Percentiles rank a stretch among this genome's conserved stretches.
These are phyloP conservation scores for Cephalotrichum gorgonifer DNA, from an alignment of 2,329 filamentous ascomycete species.

Conservation along the genomic window DNA sequence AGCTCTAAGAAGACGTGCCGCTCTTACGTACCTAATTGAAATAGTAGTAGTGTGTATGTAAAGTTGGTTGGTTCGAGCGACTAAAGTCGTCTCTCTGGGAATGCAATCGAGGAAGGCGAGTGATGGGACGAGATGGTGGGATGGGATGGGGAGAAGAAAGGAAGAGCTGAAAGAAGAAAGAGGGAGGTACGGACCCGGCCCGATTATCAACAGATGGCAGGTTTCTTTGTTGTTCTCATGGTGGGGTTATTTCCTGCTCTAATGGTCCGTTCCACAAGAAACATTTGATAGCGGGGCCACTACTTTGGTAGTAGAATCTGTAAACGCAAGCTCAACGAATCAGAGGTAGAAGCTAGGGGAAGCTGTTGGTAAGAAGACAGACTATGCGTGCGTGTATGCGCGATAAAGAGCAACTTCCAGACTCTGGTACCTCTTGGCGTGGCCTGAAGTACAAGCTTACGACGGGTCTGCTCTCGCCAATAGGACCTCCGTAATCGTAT, in stretches of 20 bases:
- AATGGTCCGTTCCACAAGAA: slow-evolving; percentile 1
- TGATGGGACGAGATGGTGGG: neutral
- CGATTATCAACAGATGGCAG: neutral
- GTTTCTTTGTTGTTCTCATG: neutral
- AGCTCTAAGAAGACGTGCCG: neutral
- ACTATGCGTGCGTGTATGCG: too few relatives aligned
- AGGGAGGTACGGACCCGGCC: neutral
- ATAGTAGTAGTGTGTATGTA: neutral
- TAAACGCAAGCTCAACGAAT: neutral
- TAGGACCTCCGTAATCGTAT: too few relatives aligned
- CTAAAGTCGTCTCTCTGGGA: too few relatives aligned
- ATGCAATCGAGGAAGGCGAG: neutral
- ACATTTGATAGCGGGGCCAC: neutral
- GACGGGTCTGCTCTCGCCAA: neutral
- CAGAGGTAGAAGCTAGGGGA: neutral
- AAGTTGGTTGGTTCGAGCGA: too few relatives aligned
- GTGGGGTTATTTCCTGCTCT: slow-evolving; percentile 3
- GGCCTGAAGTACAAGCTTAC: neutral
- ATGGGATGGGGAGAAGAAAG: slow-evolving; percentile 5
- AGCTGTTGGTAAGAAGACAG: neutral
- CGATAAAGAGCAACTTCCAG: neutral
- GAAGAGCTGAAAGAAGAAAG: slow-evolving; percentile 6
- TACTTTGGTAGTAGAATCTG: too few relatives aligned
- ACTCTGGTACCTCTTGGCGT: neutral
- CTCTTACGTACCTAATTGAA: neutral